Base-by-base conservation (phyloP, 73 alveolate genomes). In the Strombidium stylifer region DNA sequence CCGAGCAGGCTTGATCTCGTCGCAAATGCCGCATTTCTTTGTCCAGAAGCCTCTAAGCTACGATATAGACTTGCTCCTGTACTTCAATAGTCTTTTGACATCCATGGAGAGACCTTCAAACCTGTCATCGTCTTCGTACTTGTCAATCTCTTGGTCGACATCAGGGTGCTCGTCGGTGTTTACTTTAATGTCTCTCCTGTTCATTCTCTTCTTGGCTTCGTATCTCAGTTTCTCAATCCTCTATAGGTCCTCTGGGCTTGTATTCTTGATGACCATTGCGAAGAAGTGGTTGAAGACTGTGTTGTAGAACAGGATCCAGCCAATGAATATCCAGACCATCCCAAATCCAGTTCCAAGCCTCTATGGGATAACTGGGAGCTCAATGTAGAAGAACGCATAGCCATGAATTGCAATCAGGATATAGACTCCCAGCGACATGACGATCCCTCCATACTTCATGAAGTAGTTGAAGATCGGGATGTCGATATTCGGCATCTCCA, bases 1-100 rank as follows among this genome's bases (percentile, higher is more conserved):
- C 53, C 97, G 76, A 56, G 79, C 87, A 16, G 98, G 98, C 64
- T 93, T 93, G 75, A 92, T 54, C 37, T 58, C 81, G 54, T 92
- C 87, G 75, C 98, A 92, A 61, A 65, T 40, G 49, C 76, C 76
- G 72, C 98, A 92, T 60, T 88, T 83, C 88, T 91, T 87, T 50
- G 3, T 23, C 82, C 82, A 68, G 16, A 8, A 21, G 19, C 34
- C 68, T 4, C 52, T 55, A 1, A 48, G 61, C n/a, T 6, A 4
- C n/a, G 42, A 32, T 6, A 32, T 4, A 8, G 21, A 15, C 37
- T 16, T 10, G 27, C 19, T 14, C 14, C 39, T 2, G 61, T 48
- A 48, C 37, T 48, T 14, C 3, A 48, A 37, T 2, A 48, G 31
- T 11, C 61, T 48, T 14, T 20, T 48, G 19, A 48, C 37, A 20